These are phyloP conservation scores for Eucalyptus cloeziana DNA, from an alignment of 345 rosid genomes.

Conservation along the genomic window DNA sequence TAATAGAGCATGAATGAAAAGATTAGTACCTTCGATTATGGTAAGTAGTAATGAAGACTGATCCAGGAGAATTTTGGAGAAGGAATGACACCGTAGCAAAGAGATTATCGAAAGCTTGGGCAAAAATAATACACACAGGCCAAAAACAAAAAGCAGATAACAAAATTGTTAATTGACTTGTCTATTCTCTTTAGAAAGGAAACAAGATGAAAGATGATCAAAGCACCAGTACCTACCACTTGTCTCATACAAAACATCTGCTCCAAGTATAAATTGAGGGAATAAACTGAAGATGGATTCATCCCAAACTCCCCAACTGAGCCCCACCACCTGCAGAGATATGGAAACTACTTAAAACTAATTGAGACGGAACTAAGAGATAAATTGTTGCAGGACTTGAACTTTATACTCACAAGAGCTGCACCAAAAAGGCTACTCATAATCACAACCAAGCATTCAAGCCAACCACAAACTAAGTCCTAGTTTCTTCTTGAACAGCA, in stretches of 20 bases:
- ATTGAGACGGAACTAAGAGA: not conserved
- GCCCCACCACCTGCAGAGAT: constrained; percentile 44
- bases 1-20: not conserved
- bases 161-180: not conserved
- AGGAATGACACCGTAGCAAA: constrained; percentile 73
- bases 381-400: not conserved
- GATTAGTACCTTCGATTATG: constrained; percentile 70
- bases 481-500: not conserved
- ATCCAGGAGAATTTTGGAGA: constrained; percentile 57
- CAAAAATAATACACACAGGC: not conserved
- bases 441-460: not conserved
- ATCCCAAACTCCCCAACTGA: constrained; percentile 92
- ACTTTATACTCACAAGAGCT: not conserved
- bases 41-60: constrained; percentile 79
- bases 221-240: constrained; percentile 31
- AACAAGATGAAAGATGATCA: not conserved
- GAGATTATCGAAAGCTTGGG: constrained; percentile 73
- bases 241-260: constrained; percentile 79
- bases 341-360: not conserved
- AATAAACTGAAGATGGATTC: constrained; percentile 36
- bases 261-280: constrained; percentile 69
- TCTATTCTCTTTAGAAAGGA: not conserved
- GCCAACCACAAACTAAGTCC: not conserved
- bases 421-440: not conserved
- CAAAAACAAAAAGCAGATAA: not conserved